Conservation (phyloP, 345 rosid species). For the Eucalyptus sp. region DNA sequence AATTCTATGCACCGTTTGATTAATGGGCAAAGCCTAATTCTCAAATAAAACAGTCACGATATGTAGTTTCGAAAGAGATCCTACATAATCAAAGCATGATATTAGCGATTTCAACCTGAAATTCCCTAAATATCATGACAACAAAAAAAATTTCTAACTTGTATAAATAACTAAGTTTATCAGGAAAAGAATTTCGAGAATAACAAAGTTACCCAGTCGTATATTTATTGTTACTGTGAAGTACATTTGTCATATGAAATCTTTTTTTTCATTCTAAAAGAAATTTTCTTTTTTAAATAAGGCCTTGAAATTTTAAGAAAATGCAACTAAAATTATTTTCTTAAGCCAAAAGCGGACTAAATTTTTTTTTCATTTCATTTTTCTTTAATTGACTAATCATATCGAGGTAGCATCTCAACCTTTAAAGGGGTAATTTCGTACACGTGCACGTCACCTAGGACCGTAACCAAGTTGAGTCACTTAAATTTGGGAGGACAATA, state of each 20-base stretch:
- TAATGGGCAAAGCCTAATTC: background rate
- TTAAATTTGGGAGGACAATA: background rate
- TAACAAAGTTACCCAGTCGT: background rate
- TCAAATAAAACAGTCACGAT: background rate
- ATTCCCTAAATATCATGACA: background rate
- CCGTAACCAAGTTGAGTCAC: background rate
- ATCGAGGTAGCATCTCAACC: background rate
- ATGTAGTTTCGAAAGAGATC: background rate
- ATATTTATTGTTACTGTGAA: background rate
- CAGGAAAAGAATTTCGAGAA: background rate
- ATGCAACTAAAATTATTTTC: background rate
- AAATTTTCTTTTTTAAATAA: background rate
- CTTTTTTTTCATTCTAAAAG: background rate
- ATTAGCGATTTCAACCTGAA: background rate
- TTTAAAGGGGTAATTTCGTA: background rate
- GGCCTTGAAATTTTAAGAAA: background rate
- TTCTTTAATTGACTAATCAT: background rate
- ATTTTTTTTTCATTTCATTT: background rate
- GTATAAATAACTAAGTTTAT: background rate
- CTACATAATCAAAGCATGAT: background rate
- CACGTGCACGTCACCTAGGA: background rate
- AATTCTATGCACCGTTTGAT: background rate
- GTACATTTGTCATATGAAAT: background rate
- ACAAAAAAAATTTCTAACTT: background rate
- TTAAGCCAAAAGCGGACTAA: background rate